Conservation (phyloP, 176 grass and related monocot genomes). For the Echinochloa phyllopogon region DNA sequence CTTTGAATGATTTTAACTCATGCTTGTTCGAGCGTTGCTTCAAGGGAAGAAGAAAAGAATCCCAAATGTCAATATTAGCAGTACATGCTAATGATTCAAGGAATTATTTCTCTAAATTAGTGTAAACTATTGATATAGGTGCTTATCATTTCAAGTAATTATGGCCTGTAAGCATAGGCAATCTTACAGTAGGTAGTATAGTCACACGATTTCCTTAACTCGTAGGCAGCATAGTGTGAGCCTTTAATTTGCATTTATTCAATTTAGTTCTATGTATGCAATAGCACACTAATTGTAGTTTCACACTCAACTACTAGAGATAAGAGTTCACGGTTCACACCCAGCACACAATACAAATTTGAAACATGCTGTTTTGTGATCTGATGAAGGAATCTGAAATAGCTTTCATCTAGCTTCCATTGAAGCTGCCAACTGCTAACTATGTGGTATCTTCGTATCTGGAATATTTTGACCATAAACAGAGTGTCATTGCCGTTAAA, state of each 20-base stretch:
- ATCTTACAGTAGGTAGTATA: conserved; percentile 6
- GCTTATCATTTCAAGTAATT: neutral
- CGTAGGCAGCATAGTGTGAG: neutral
- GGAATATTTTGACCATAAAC: conserved; percentile 9
- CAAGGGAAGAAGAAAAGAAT: neutral
- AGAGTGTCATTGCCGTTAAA: neutral
- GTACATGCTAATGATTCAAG: neutral
- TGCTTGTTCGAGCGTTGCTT: neutral
- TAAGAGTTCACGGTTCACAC: conserved; percentile 10
- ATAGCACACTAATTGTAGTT: conserved; percentile 1
- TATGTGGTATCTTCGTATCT: neutral
- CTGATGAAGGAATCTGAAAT: neutral
- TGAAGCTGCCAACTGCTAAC: conserved; percentile 15
- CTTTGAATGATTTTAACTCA: neutral
- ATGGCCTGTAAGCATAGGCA: neutral
- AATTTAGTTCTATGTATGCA: neutral
- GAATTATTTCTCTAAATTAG: neutral
- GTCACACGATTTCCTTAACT: neutral
- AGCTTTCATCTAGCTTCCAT: neutral
- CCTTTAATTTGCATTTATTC: neutral
- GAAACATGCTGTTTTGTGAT: neutral
- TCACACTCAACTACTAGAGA: neutral
- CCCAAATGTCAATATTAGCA: neutral
- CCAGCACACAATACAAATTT: neutral
- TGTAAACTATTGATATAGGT: neutral